phyloP scores from a whole-genome alignment of 805 yeast genomes.

The Ogataea pilisensis region DNA sequence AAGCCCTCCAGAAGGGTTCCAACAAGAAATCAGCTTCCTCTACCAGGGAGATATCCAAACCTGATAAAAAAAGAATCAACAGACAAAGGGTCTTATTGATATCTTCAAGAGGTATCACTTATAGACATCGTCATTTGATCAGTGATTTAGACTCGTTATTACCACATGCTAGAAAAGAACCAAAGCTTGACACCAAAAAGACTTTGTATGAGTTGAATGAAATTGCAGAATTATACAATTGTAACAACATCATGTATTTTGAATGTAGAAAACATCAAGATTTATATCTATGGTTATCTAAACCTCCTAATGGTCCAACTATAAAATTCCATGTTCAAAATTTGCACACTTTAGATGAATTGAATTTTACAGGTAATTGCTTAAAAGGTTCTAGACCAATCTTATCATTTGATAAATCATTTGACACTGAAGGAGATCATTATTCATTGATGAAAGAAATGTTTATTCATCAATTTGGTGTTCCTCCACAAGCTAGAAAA shows the following conservation, averaged over 20 bases:
- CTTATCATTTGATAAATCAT: slow-evolving; percentile 79
- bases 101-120: slow-evolving; percentile 93
- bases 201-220: slow-evolving; percentile 86
- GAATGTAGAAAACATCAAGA: slow-evolving; percentile 97
- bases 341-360: slow-evolving; percentile 91
- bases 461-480: slow-evolving; percentile 82
- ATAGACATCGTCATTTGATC: slow-evolving; percentile 91
- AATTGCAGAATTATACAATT: slow-evolving; percentile 93
- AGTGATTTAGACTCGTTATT: slow-evolving; percentile 71
- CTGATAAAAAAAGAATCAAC: slow-evolving; percentile 59
- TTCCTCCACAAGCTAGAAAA: slow-evolving; percentile 90
- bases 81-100: slow-evolving; percentile 85
- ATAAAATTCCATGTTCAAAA: slow-evolving; percentile 90
- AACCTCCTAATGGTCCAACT: slow-evolving; percentile 98
- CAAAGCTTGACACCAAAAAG: slow-evolving; percentile 90
- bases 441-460: slow-evolving; percentile 75
- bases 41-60: slow-evolving; percentile 32
- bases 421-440: slow-evolving; percentile 62
- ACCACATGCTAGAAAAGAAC: slow-evolving; percentile 96
- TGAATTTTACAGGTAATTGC: slow-evolving; percentile 95
- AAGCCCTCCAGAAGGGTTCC: slow-evolving; percentile 49
- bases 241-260: slow-evolving; percentile 90
- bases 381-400: slow-evolving; percentile 93
- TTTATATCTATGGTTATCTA: slow-evolving; percentile 88
- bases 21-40: slow-evolving; percentile 12